Evolutionary conservation across 2,329 filamentous ascomycete genomes (phyloP), one percentile per base, ranked within the genome.

Genomic region (Phialocephala sp.): DNA sequence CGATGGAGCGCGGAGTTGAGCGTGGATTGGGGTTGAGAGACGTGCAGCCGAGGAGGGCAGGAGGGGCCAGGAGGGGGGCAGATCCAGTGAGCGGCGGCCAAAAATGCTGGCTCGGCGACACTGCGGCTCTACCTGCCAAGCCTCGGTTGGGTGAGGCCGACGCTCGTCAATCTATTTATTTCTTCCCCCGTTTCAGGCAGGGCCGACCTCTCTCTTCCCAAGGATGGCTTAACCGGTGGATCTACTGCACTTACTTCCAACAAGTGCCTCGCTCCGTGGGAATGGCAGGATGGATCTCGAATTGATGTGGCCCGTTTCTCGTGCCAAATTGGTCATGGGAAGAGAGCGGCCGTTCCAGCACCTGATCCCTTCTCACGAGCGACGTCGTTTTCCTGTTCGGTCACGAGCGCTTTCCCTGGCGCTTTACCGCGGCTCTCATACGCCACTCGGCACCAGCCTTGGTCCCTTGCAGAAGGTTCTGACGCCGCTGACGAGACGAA

Each of bases 121-220:
- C 32, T 58, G 55, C 55, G 55, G 55, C 55, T 58, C 55, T 39
- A 58, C 18, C 35, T 20, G 50, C 50, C 50, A 54, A 54, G 50
- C 22, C 50, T 54, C 15, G 50, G 6, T 32, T 54, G 22, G 18
- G n/a, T 22, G 8, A 47, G 15, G 27, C 27, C 27, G 27, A 32
- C 27, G 45, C 15, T 22, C n/a, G 14, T 18, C 9, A 41, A 41
- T 41, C 41, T 43, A 43, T 43, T 43, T 43, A 2, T n/a, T 8
- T 6, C 41, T 18, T 2, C 12, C 41, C 41, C 5, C 15, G 41
- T 43, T 43, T 43, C 41, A 43, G 6, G 2, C 41, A n/a, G 5
- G 2, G 15, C 15, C 41, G 41, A 43, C n/a, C 4, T 18, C 15
- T 43, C 18, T 43, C 41, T 14, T 43, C n/a, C n/a, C n/a, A n/a